Evolutionary conservation across 208 protist species (phyloP), one percentile per base, ranked within the genome.

Genomic region (Leishmania arabica): DNA sequence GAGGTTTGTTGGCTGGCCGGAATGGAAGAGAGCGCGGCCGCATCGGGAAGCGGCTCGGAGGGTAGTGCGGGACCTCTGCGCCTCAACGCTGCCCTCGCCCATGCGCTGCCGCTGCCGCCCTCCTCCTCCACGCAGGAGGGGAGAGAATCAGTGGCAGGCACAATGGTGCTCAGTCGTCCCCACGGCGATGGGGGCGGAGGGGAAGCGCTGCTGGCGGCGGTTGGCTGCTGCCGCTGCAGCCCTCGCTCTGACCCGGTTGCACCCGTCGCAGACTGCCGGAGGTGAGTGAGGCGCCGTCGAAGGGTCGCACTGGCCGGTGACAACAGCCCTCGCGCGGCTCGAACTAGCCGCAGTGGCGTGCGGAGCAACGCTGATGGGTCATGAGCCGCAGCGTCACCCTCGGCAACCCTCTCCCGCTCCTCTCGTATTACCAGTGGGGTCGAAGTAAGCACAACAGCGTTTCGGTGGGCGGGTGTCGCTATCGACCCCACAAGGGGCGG

Each of bases 251-350:
- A 27, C 78, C 42, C 40, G 47, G 27, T 27, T 37, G 72, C 53
- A 2, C 60, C 73, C 13, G 60, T 37, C 34, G 91, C 40, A 71
- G 89, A 92, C 54, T 90, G 82, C 11, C 88, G 89, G 51, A 93
- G 74, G 78, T 90, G 86, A 4, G 91, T 88, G 58, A 95, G 85
- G 17, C 86, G 88, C 53, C 86, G 86, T 64, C 81, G 71, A 5
- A 89, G 74, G 7, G 87, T 86, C 7, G 77, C 75, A 34, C 77
- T 58, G 1, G 56, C 79, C 2, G 85, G 86, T 4, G 80, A 77
- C 17, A 77, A 31, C 15, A 87, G 53, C 40, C 65, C 75, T 45
- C 49, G 78, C 71, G 84, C 84, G 2, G 73, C 77, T n/a, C 77
- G 69, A 65, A 78, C 54, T 13, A 88, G 24, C 21, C 79, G 64